Conservation (phyloP, 768 basidiomycete species). For the Suillus alpinus region DNA sequence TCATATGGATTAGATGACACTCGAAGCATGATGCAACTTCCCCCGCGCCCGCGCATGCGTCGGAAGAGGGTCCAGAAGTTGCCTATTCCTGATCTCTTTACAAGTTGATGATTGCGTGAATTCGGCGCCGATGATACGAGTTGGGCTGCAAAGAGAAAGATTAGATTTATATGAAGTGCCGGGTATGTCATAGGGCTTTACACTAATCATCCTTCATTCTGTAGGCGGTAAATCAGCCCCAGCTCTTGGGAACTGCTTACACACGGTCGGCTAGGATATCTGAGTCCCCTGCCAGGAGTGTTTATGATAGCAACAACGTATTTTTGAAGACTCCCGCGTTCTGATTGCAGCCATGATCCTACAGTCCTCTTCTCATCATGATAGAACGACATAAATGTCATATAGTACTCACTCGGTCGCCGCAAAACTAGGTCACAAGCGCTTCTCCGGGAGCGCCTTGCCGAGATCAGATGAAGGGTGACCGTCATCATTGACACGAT, state of each 20-base stretch:
- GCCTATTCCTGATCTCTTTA: background rate
- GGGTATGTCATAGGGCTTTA: background rate
- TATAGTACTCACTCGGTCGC: background rate
- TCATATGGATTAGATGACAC: slow-evolving; percentile 8
- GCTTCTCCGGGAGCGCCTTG: background rate
- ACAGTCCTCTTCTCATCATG: background rate
- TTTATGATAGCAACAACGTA: background rate
- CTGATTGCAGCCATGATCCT: background rate
- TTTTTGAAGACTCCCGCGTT: background rate
- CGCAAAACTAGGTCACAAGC: background rate
- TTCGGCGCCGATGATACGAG: background rate
- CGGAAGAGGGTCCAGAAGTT: slow-evolving; percentile 5
- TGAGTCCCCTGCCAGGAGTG: background rate
- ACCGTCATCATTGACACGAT: background rate
- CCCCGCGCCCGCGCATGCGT: background rate
- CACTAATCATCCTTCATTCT: background rate
- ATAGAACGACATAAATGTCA: background rate
- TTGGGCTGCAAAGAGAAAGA: background rate
- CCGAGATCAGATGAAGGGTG: background rate
- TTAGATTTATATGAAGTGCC: background rate
- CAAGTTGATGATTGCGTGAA: background rate
- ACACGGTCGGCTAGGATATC: background rate
- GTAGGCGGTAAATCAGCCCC: background rate
- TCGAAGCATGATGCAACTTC: background rate
- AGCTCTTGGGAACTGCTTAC: background rate